Evolutionary conservation across 78 protist species (phyloP).

Genomic region (Monosiga brevicollis): DNA sequence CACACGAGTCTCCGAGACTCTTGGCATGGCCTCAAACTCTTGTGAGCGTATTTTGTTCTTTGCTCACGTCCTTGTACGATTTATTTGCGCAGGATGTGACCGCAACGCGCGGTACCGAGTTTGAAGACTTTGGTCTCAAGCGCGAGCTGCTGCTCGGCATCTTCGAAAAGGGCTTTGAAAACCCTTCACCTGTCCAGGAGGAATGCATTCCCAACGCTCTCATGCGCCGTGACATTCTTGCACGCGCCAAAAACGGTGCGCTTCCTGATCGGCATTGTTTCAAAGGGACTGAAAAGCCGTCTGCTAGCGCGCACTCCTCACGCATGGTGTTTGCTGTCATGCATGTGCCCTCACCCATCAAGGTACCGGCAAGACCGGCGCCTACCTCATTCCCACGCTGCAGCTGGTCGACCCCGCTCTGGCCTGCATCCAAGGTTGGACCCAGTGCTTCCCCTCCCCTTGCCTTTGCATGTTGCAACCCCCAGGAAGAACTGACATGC

Average conservation of each 20-base stretch:
- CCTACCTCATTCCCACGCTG: constrained; percentile 87
- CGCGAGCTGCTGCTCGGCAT: constrained; percentile 94
- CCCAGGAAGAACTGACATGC: too few relatives aligned
- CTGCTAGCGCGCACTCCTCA: too few relatives aligned
- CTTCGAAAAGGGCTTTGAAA: constrained; percentile 90
- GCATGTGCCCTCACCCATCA: too few relatives aligned
- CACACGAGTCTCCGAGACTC: too few relatives aligned
- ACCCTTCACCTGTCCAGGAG: constrained; percentile 97
- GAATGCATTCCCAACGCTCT: constrained; percentile 86
- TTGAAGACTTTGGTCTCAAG: constrained; percentile 87
- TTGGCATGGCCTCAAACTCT: too few relatives aligned
- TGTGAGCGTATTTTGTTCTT: too few relatives aligned
- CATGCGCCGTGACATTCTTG: constrained; percentile 80
- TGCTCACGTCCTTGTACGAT: neutral
- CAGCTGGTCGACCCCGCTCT: constrained; percentile 66
- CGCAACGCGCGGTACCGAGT: constrained; percentile 72
- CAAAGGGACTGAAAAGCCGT: too few relatives aligned
- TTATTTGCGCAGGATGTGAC: constrained; percentile 93
- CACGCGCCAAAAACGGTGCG: constrained; percentile 99
- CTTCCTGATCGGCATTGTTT: too few relatives aligned
- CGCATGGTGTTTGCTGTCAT: too few relatives aligned
- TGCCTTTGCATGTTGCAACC: neutral
- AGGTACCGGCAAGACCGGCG: constrained; percentile 95
- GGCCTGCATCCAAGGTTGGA: constrained; percentile 58
- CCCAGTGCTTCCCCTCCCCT: neutral